These are phyloP conservation scores for Debaryomycetaceae sp. DNA, from an alignment of 1,139 yeast species.

Conservation along the genomic window DNA sequence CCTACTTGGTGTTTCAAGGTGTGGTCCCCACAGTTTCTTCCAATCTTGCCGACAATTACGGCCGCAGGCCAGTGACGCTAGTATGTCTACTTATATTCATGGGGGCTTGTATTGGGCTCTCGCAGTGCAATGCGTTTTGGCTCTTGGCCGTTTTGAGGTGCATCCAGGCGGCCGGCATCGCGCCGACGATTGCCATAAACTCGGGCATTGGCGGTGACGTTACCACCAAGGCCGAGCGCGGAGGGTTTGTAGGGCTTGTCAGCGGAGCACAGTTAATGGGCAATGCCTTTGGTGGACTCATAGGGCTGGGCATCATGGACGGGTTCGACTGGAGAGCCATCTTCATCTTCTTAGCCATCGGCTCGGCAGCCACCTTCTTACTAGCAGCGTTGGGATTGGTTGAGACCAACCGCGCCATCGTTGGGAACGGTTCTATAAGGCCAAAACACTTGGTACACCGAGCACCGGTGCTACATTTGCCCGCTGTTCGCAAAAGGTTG, in stretches of 20 bases:
- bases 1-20: conserved; percentile 36
- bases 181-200: conserved; percentile 36
- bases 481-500: conserved; percentile 20
- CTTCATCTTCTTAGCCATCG: conserved; percentile 34
- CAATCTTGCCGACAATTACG: conserved; percentile 32
- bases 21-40: conserved; percentile 30
- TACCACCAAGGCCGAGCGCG: conserved; percentile 31
- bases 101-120: conserved; percentile 33
- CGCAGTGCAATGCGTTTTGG: conserved; percentile 34
- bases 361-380: conserved; percentile 29
- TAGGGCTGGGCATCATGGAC: conserved; percentile 32
- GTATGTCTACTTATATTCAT: conserved; percentile 23
- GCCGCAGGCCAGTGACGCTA: conserved; percentile 32
- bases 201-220: conserved; percentile 41
- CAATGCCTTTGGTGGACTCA: conserved; percentile 37
- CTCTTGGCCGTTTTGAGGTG: conserved; percentile 32
- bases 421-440: conserved; percentile 34
- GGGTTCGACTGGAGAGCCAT: conserved; percentile 36
- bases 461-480: conserved; percentile 22
- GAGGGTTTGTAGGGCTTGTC: conserved; percentile 37
- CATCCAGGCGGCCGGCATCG: conserved; percentile 39
- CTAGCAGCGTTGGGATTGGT: conserved; percentile 24
- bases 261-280: conserved; percentile 35
- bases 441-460: conserved; percentile 21
- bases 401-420: conserved; percentile 33